phyloP scores from a whole-genome alignment of 2,329 filamentous ascomycete genomes.

The Berkeleyomyces rouxiae region DNA sequence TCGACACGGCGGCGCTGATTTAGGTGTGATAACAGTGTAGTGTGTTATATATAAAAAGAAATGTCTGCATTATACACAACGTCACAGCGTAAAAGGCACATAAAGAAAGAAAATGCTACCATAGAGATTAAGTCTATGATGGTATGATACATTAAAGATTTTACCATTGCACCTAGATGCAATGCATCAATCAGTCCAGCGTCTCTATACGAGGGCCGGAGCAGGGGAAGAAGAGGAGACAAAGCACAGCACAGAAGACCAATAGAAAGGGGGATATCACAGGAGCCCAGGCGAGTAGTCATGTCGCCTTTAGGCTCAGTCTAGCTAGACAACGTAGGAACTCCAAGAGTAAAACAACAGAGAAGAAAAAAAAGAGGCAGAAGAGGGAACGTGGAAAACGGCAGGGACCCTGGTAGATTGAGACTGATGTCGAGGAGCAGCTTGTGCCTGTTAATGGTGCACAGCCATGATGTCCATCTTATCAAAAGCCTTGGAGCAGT shows the following conservation, averaged over 20 bases:
- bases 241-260: constrained; percentile 1
- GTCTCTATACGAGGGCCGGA: background rate
- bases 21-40: background rate
- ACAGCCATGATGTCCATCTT: constrained; percentile 73
- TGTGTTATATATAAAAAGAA: background rate
- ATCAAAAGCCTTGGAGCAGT: constrained; percentile 83
- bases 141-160: background rate
- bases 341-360: background rate
- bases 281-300: background rate
- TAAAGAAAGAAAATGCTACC: background rate
- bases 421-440: background rate
- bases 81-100: background rate
- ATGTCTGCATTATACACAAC: background rate
- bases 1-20: constrained; percentile 44
- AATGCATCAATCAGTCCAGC: background rate
- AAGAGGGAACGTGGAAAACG: background rate
- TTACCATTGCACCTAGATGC: background rate
- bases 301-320: background rate
- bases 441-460: constrained; percentile 26
- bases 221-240: background rate
- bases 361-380: background rate
- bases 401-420: background rate
- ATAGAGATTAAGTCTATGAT: background rate
- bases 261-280: background rate
- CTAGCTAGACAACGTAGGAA: background rate